A percentile compares a stretch with the other conserved stretches of the same genome.
Conservation (phyloP, 805 yeast species). For the Ogataea parapolymorpha region DNA sequence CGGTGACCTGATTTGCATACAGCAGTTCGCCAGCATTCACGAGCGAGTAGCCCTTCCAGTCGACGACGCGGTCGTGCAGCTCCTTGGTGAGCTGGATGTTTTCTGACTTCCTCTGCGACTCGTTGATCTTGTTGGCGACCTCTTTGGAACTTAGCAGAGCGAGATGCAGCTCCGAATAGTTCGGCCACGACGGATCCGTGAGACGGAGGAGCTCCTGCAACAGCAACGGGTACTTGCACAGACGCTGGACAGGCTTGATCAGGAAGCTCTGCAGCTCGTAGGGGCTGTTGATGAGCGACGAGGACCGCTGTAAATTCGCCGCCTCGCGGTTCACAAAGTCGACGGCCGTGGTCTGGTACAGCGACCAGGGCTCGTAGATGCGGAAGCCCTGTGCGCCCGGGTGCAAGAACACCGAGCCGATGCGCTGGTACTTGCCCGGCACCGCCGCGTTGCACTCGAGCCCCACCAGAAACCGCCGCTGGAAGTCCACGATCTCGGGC, state of each 20-base stretch:
- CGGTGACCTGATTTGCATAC: slow-evolving; percentile 67
- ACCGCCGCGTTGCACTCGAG: slow-evolving; percentile 82
- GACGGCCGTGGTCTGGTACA: slow-evolving; percentile 83
- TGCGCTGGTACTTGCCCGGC: slow-evolving; percentile 71
- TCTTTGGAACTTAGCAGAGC: slow-evolving; percentile 76
- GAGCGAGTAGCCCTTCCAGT: slow-evolving; percentile 89
- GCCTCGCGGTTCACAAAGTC: slow-evolving; percentile 71
- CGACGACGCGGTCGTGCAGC: slow-evolving; percentile 69
- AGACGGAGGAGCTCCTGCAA: slow-evolving; percentile 69
- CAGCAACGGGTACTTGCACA: slow-evolving; percentile 91
- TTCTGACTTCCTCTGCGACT: slow-evolving; percentile 89
- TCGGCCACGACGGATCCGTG: slow-evolving; percentile 50
- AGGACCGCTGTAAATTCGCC: slow-evolving; percentile 49
- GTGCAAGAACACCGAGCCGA: slow-evolving; percentile 85
- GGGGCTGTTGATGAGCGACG: slow-evolving; percentile 70
- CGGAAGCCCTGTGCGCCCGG: slow-evolving; percentile 77
- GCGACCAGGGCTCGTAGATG: slow-evolving; percentile 91
- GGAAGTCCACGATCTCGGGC: slow-evolving; percentile 82
- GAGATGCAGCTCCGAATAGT: slow-evolving; percentile 61
- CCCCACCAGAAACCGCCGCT: slow-evolving; percentile 83
- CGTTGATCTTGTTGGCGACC: slow-evolving; percentile 86
- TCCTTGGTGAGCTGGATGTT: slow-evolving; percentile 69
- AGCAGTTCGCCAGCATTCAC: slow-evolving; percentile 81
- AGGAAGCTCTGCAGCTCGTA: slow-evolving; percentile 87
- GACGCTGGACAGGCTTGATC: slow-evolving; percentile 91